Conservation (phyloP, 2,329 filamentous ascomycete species). For the Tolypocladium sp. region DNA sequence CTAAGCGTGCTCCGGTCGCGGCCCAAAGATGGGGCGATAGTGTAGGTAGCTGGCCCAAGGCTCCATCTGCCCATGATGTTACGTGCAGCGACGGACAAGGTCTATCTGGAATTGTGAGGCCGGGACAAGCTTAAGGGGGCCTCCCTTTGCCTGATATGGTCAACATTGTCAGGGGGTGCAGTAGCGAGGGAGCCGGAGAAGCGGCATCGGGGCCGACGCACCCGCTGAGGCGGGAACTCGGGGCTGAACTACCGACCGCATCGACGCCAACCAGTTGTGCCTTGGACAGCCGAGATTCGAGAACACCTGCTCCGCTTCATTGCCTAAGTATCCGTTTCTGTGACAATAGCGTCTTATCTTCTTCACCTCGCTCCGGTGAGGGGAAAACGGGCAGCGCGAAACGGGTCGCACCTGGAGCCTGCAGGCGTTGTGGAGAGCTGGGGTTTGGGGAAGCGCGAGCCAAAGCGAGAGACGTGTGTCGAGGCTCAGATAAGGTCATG, state of each 20-base stretch:
- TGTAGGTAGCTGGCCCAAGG: background rate
- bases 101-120: background rate
- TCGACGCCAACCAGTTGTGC: background rate
- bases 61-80: slow-evolving; percentile 37
- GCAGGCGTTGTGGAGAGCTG: background rate
- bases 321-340: background rate
- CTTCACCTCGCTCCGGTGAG: background rate
- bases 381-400: background rate
- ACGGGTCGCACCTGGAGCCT: background rate
- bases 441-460: background rate
- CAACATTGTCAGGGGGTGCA: background rate
- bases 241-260: background rate
- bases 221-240: background rate
- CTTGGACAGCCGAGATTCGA: background rate
- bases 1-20: background rate
- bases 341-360: background rate
- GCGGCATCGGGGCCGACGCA: background rate
- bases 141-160: background rate
- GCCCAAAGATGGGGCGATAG: background rate
- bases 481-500: background rate
- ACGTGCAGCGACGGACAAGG: background rate
- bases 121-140: background rate
- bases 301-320: background rate
- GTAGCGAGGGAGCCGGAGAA: background rate
- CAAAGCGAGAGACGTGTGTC: background rate